Conservation (phyloP, 169 alveolate genomes). For the Plasmodium adleri region DNA sequence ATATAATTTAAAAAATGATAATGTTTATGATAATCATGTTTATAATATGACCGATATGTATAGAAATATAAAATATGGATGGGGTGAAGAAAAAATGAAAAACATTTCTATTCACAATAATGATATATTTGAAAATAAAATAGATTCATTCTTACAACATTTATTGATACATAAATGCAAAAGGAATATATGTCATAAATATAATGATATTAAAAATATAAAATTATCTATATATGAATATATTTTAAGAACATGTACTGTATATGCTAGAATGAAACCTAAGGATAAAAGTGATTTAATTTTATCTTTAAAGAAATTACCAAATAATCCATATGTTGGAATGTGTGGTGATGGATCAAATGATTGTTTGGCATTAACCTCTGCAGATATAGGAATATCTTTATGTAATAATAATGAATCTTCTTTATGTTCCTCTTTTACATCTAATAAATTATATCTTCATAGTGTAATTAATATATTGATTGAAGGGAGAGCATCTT, state of each 20-base stretch:
- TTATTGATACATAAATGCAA: neutral
- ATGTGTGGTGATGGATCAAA: slow-evolving; percentile 96
- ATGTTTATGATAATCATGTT: too few species aligned
- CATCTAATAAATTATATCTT: slow-evolving; percentile 85
- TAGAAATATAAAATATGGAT: too few species aligned
- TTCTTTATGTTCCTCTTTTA: slow-evolving; percentile 91
- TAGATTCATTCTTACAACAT: neutral
- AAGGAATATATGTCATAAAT: neutral
- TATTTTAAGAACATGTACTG: slow-evolving; percentile 1
- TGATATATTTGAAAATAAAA: too few species aligned
- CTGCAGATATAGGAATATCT: slow-evolving; percentile 92
- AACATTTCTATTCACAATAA: too few species aligned
- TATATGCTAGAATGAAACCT: slow-evolving; percentile 7
- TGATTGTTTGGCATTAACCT: slow-evolving; percentile 92
- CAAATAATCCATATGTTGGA: slow-evolving; percentile 80
- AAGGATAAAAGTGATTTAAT: neutral
- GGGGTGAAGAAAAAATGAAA: too few species aligned
- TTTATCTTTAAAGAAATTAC: slow-evolving; percentile 2
- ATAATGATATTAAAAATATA: neutral
- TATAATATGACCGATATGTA: too few species aligned
- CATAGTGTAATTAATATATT: slow-evolving; percentile 85
- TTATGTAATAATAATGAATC: slow-evolving; percentile 80
- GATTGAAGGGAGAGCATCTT: slow-evolving; percentile 91
- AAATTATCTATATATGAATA: slow-evolving; percentile 3
- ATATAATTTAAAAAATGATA: too few species aligned